Conservation (phyloP, 2,329 filamentous ascomycete species). For the Canariomyces notabilis region DNA sequence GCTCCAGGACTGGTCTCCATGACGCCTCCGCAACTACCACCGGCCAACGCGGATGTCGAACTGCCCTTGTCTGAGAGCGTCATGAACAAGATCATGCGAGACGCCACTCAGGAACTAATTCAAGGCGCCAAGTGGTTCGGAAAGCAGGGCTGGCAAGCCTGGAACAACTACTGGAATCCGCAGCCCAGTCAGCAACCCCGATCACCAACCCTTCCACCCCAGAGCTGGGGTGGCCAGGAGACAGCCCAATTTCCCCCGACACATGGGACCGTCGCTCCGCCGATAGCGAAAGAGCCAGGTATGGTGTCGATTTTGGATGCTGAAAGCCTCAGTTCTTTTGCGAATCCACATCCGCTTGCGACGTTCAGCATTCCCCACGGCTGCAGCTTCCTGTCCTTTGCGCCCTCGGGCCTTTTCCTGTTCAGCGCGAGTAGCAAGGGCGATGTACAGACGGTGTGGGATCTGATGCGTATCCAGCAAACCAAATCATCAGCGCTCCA, state of each 20-base stretch:
- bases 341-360: constrained; percentile 56
- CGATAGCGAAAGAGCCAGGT: constrained; percentile 60
- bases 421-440: constrained; percentile 79
- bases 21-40: constrained; percentile 64
- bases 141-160: constrained; percentile 70
- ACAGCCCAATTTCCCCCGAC: constrained; percentile 65
- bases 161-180: constrained; percentile 74
- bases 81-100: constrained; percentile 71
- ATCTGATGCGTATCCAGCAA: constrained; percentile 62
- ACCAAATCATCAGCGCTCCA: constrained; percentile 59
- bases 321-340: constrained; percentile 50
- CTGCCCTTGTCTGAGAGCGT: constrained; percentile 67
- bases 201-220: constrained; percentile 39
- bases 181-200: constrained; percentile 41
- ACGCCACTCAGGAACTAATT: constrained; percentile 73
- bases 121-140: constrained; percentile 71
- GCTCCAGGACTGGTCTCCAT: constrained; percentile 54
- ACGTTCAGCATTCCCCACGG: constrained; percentile 69
- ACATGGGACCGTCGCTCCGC: constrained; percentile 58
- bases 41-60: constrained; percentile 63
- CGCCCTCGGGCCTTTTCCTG: constrained; percentile 66
- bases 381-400: constrained; percentile 76
- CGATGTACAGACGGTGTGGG: constrained; percentile 80
- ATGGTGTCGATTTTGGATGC: constrained; percentile 72
- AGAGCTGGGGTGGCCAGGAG: constrained; percentile 48